phyloP scores from a whole-genome alignment of 495 filamentous ascomycete species.

The Pseudevernia furfuracea region DNA sequence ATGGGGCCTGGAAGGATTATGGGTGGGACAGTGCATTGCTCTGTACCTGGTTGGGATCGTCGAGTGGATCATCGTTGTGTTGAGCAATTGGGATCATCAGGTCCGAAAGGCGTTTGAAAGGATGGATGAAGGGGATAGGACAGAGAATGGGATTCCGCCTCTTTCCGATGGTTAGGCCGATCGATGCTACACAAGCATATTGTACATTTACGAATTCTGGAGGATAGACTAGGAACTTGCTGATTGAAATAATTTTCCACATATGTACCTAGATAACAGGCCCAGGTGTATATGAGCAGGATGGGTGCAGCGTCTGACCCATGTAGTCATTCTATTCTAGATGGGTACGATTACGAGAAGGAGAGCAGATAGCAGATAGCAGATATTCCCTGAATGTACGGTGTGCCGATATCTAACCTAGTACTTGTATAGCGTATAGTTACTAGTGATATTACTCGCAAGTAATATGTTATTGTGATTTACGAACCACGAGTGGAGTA shows the following conservation, averaged over 20 bases:
- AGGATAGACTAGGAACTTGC: background rate
- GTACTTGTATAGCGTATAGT: background rate
- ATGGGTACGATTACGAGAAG: background rate
- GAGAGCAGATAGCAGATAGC: no score
- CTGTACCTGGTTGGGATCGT: slow-evolving; percentile 72
- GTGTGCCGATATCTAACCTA: background rate
- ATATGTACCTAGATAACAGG: background rate
- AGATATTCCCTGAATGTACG: no score
- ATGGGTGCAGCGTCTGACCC: background rate
- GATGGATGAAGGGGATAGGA: slow-evolving; percentile 55
- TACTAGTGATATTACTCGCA: no score
- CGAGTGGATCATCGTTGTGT: slow-evolving; percentile 74
- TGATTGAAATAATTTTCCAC: background rate
- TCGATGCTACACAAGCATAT: background rate
- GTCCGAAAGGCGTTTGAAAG: slow-evolving; percentile 68
- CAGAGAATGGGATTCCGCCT: slow-evolving; percentile 4
- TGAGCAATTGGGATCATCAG: slow-evolving; percentile 72
- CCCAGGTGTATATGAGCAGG: background rate
- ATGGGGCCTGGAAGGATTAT: slow-evolving; percentile 77
- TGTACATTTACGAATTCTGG: slow-evolving; percentile 6
- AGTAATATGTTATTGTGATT: no score
- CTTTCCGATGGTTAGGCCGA: background rate
- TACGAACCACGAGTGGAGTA: no score
- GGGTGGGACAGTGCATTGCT: slow-evolving; percentile 87
- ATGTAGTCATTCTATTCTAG: no score